Conservation (phyloP, 73 alveolate species). For the Tetrahymena elliotti region DNA sequence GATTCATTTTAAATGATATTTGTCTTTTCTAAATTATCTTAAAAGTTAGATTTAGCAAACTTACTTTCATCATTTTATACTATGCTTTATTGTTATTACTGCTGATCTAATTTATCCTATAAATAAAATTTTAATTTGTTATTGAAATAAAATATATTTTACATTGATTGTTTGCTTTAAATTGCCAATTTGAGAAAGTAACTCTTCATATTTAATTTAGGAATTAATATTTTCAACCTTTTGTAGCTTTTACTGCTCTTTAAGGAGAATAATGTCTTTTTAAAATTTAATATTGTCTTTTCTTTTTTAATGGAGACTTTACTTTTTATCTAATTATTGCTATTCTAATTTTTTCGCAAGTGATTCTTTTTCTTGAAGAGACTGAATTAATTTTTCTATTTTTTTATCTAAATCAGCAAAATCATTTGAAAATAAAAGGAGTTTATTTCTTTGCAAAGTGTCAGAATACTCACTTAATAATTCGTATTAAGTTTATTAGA, state of each 20-base stretch:
- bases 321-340: neutral
- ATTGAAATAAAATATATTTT: neutral
- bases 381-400: neutral
- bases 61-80: neutral
- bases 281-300: neutral
- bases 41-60: neutral
- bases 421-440: neutral
- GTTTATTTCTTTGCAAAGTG: neutral
- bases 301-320: neutral
- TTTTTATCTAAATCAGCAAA: neutral
- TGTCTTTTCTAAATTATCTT: neutral
- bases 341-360: neutral
- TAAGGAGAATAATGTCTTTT: neutral
- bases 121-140: neutral
- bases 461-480: neutral
- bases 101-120: neutral
- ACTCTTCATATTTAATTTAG: neutral
- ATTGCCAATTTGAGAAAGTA: neutral
- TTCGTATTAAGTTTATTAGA: neutral
- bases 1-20: neutral
- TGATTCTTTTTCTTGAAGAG: neutral
- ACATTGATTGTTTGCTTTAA: neutral
- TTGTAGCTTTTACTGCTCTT: neutral
- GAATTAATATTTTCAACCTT: neutral
- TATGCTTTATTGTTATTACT: neutral